Evolutionary conservation across 305 asterid genomes (phyloP), one percentile per base, ranked within the genome.

Genomic region (Fraxinus sp.): DNA sequence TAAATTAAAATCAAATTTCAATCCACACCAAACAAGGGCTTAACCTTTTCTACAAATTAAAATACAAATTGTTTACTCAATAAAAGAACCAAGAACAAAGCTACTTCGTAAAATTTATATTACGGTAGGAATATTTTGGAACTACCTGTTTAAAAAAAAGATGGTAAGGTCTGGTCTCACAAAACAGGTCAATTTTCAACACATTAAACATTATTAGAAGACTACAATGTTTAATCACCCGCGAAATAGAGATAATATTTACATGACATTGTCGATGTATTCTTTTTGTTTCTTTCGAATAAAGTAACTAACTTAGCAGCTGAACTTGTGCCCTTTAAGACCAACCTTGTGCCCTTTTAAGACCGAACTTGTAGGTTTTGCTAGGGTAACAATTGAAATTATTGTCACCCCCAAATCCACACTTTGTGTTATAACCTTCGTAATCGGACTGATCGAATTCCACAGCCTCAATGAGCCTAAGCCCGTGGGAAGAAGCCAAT

Each of bases 291-390:
- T 44, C 16, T 2, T 44, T 57, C 7, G 28, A 7, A 57, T 18
- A 57, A 57, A 20, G 5, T 22, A 5, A 62, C 13, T 8, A 24
- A 22, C 32, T 64, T 0, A 22, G 11, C 32, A 22, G 33, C 6
- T 10, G 33, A 22, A 62, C 30, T 10, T 26, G 35, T 3, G 37
- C 8, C 9, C 37, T 33, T 33, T 33, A 33, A 33, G 5, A 33
- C 36, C 36, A 33, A 33, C 5, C 36, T 33, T 33, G 36, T 33
- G 35, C 7, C 2, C 9, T 44, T 11, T 32, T 20, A 10, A 77
- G 83, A 22, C 86, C 78, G 35, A 87, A 89, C 75, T 85, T 87
- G 84, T 77, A 89, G 39, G 91, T 87, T 28, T 84, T 84, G 85
- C 90, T 82, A 0, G 90, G 90, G 64, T 85, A 0, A 71, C 86